Evolutionary conservation across 345 rosid genomes (phyloP).

Genomic region (Acer saccharum): DNA sequence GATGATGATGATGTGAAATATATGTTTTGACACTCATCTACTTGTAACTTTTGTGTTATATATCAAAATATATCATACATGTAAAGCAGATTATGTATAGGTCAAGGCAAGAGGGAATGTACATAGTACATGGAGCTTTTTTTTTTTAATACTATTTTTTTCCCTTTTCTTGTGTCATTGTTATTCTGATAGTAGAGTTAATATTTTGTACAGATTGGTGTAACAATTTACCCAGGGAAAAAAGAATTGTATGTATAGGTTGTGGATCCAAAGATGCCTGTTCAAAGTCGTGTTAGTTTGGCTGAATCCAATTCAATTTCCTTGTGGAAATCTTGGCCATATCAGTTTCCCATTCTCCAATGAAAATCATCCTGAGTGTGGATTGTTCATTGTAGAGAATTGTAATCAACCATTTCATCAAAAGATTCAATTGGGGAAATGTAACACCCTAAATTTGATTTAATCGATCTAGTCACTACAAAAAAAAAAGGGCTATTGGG

Average conservation of each 20-base stretch:
- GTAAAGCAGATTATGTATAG: not conserved
- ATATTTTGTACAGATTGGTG: not conserved
- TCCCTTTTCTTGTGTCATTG: not conserved
- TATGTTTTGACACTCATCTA: not conserved
- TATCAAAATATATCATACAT: not conserved
- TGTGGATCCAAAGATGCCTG: not conserved
- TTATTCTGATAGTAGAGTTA: not conserved
- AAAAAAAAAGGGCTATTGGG: too few relatives aligned
- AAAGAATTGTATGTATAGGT: not conserved
- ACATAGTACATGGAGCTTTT: not conserved
- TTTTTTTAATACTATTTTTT: too few relatives aligned
- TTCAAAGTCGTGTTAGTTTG: too few relatives aligned
- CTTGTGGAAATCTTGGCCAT: too few relatives aligned
- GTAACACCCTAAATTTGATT: too few relatives aligned
- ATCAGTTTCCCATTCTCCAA: too few relatives aligned
- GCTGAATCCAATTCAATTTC: too few relatives aligned
- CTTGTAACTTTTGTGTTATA: not conserved
- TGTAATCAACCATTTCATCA: too few relatives aligned
- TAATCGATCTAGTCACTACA: too few relatives aligned
- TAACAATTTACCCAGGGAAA: not conserved
- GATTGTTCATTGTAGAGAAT: too few relatives aligned
- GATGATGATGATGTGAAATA: not conserved
- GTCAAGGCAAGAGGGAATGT: not conserved
- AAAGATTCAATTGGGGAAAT: too few relatives aligned
- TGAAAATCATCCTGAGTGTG: too few relatives aligned